Base-by-base conservation (phyloP, 2,329 filamentous ascomycete genomes). In the Monosporascus sp. region DNA sequence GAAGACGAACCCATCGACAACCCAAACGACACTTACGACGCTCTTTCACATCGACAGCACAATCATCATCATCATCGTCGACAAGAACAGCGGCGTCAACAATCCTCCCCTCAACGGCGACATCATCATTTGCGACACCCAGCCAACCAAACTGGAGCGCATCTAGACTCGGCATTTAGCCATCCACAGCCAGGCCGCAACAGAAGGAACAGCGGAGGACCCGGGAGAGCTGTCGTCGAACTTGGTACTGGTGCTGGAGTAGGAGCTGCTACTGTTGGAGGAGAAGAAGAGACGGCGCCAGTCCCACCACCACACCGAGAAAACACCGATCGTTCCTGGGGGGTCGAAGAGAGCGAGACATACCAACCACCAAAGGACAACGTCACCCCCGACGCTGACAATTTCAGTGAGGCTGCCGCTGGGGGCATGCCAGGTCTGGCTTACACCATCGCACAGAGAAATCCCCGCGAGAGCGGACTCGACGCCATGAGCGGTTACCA, bases 341-440 rank as follows among this genome's bases (percentile, higher is more conserved):
- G 53, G 47, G 61, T 56, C 49, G 56, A 61, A 52, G 58, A 15
- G 3, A 31, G 14, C n/a, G 24, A 22, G 17, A 17, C 24, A 27
- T 22, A 22, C 7, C 42, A 25, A 25, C 14, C 58, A n/a, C 59
- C 68, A 22, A 65, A 64, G 47, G 69, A 65, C 59, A 76, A 71
- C 62, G 70, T 75, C 52, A 86, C 84, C 1, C 82, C 83, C 2
- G 85, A 82, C 36, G 78, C 82, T 55, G 85, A 90, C 70, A 89
- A 89, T 66, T 82, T 86, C 58, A 78, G 85, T 55, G 75, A 82
- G 48, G 68, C 74, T 39, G 82, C 86, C 17, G 76, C 78, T 22
- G 86, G 84, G 60, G 86, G 84, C 52, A 83, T 90, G 68, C 77
- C 84, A 31, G 85, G 84, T 51, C 82, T 89, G 54, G 85, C 86